phyloP scores from a whole-genome alignment of 2,329 filamentous ascomycete genomes.

The Acrocalymma vagum region DNA sequence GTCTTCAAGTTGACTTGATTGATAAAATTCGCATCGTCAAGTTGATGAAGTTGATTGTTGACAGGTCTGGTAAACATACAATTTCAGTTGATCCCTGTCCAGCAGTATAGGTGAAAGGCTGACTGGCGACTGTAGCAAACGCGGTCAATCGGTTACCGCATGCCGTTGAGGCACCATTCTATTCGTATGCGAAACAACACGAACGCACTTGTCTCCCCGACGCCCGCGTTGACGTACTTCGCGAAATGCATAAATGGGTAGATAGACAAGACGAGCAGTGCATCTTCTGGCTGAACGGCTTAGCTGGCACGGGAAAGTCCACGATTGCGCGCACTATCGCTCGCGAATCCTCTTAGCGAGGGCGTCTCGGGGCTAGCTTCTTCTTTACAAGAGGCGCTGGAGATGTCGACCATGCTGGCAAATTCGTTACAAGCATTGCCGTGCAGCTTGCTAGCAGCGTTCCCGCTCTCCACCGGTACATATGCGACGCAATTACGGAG shows the following conservation, averaged over 20 bases:
- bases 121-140: too few species aligned
- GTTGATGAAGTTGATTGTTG: too few species aligned
- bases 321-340: slow-evolving; percentile 35
- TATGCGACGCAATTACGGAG: slow-evolving; percentile 11
- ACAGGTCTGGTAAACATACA: too few species aligned
- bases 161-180: slow-evolving; percentile 17
- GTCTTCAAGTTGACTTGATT: too few species aligned
- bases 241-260: slow-evolving; percentile 24
- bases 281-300: slow-evolving; percentile 37
- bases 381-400: slow-evolving; percentile 20
- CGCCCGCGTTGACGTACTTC: slow-evolving; percentile 26
- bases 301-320: slow-evolving; percentile 39
- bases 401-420: slow-evolving; percentile 7
- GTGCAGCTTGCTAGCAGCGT: slow-evolving; percentile 5
- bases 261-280: slow-evolving; percentile 6
- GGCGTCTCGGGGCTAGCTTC: slow-evolving; percentile 16
- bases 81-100: too few species aligned
- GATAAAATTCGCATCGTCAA: too few species aligned
- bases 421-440: slow-evolving; percentile 17
- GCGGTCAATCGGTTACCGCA: slow-evolving; percentile 4
- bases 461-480: slow-evolving; percentile 1
- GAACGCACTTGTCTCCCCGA: slow-evolving; percentile 19
- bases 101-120: too few species aligned
- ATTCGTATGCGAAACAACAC: slow-evolving; percentile 17
- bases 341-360: slow-evolving; percentile 1